Evolutionary conservation across 176 grass and related monocot genomes (phyloP).

Genomic region (Eleusine coracana): DNA sequence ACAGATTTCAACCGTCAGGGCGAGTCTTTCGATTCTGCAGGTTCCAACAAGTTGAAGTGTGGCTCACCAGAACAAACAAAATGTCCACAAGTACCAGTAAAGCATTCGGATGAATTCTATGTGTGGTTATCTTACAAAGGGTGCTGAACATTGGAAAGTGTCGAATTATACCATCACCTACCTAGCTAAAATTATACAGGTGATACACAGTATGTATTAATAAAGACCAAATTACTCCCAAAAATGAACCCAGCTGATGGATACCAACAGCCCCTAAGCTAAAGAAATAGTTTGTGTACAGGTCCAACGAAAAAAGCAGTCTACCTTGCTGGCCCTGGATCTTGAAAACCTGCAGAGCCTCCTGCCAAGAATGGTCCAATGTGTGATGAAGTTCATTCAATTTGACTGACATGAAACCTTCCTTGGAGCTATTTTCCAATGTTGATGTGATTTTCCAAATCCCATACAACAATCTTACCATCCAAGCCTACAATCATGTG

Average conservation of each 20-base stretch:
- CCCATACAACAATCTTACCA: constrained; percentile 95
- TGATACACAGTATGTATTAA: constrained; percentile 30
- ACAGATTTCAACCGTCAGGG: constrained; percentile 18
- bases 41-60: constrained; percentile 6
- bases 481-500: constrained; percentile 62
- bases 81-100: neutral
- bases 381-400: neutral
- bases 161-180: constrained; percentile 2
- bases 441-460: constrained; percentile 60
- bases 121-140: constrained; percentile 36
- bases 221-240: constrained; percentile 36
- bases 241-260: constrained; percentile 38
- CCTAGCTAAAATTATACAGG: constrained; percentile 41
- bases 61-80: constrained; percentile 23
- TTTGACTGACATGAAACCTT: neutral
- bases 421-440: constrained; percentile 31
- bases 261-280: constrained; percentile 30
- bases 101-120: constrained; percentile 12
- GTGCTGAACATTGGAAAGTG: neutral
- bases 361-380: constrained; percentile 18
- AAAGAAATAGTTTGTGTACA: constrained; percentile 52
- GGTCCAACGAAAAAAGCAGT: constrained; percentile 52
- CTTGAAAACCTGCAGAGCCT: constrained; percentile 51
- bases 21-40: constrained; percentile 5
- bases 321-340: constrained; percentile 36